These are phyloP conservation scores for Deuterostichococcus epilithicus DNA, from an alignment of 139 green algal genomes.

Conservation along the genomic window DNA sequence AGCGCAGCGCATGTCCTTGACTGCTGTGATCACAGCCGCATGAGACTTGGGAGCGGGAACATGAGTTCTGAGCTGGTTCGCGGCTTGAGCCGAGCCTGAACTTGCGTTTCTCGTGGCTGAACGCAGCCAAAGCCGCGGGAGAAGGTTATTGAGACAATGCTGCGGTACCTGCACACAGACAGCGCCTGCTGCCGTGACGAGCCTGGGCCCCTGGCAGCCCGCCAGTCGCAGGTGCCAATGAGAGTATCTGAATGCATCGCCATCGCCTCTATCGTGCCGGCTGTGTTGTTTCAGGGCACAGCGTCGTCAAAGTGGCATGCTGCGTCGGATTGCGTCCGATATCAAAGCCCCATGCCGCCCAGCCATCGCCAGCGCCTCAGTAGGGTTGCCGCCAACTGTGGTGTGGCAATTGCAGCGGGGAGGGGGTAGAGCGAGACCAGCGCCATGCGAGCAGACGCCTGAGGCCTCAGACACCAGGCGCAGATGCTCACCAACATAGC, in stretches of 20 bases:
- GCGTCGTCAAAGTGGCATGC: neutral
- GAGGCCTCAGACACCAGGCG: too few relatives aligned
- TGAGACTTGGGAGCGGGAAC: neutral
- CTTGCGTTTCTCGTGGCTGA: too few relatives aligned
- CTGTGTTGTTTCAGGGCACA: neutral
- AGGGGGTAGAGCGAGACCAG: neutral
- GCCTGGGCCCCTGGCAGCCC: slow-evolving; percentile 19
- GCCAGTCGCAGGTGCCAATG: slow-evolving; percentile 23
- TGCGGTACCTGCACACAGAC: slow-evolving; percentile 88
- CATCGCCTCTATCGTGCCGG: neutral
- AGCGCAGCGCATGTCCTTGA: neutral
- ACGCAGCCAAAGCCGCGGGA: slow-evolving; percentile 57
- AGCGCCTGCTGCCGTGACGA: slow-evolving; percentile 60
- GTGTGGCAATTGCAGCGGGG: neutral
- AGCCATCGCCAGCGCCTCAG: neutral
- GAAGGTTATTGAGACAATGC: slow-evolving; percentile 67
- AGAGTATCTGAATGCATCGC: neutral
- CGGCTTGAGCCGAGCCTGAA: too few relatives aligned
- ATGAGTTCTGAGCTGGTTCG: too few relatives aligned
- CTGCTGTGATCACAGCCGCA: neutral
- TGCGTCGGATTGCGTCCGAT: too few relatives aligned
- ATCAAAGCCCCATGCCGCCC: too few relatives aligned
- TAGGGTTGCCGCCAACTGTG: neutral
- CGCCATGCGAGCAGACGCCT: too few relatives aligned
- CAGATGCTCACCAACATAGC: neutral